Percentiles rank a stretch among this genome's conserved stretches.
phyloP scores from a whole-genome alignment of 495 filamentous ascomycete species.

The Xylaria palmicola region DNA sequence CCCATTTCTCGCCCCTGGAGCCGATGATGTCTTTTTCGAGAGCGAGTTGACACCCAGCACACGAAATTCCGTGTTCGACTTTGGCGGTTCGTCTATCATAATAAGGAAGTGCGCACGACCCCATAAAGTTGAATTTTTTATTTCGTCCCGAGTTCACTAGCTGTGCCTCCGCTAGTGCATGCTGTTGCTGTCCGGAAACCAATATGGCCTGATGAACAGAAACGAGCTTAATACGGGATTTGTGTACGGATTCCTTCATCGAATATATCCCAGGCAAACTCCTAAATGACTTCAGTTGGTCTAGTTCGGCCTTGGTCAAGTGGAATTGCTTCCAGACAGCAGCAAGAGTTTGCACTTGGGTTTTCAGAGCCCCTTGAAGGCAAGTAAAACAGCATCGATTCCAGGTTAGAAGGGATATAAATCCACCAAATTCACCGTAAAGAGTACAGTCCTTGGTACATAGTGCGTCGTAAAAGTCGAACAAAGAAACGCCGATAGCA shows the following conservation, averaged over 20 bases:
- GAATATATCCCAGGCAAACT: conserved; percentile 38
- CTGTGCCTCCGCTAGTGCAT: conserved; percentile 18
- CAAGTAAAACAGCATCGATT: conserved; percentile 39
- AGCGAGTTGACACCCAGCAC: conserved; percentile 43
- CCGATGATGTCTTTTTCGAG: conserved; percentile 36
- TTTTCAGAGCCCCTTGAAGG: conserved; percentile 29
- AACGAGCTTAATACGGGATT: conserved; percentile 33
- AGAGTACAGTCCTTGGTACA: conserved; percentile 35
- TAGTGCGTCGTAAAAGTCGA: conserved; percentile 35
- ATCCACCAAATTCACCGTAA: conserved; percentile 37
- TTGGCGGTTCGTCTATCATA: conserved; percentile 37
- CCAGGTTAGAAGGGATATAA: conserved; percentile 37
- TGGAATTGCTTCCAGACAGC: conserved; percentile 33
- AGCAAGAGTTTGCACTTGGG: conserved; percentile 33
- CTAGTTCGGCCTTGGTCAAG: conserved; percentile 31
- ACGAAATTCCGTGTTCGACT: conserved; percentile 37
- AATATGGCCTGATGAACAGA: conserved; percentile 35
- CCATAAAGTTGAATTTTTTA: conserved; percentile 38
- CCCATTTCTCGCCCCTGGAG: conserved; percentile 25
- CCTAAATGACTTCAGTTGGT: conserved; percentile 31
- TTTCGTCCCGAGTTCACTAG: conserved; percentile 24
- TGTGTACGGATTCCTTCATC: conserved; percentile 28
- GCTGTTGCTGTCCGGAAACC: conserved; percentile 22
- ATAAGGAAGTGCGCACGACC: conserved; percentile 39
- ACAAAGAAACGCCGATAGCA: conserved; percentile 30